These are phyloP conservation scores for Exophiala calicioides DNA, from an alignment of 2,329 filamentous ascomycete genomes.

Conservation along the genomic window DNA sequence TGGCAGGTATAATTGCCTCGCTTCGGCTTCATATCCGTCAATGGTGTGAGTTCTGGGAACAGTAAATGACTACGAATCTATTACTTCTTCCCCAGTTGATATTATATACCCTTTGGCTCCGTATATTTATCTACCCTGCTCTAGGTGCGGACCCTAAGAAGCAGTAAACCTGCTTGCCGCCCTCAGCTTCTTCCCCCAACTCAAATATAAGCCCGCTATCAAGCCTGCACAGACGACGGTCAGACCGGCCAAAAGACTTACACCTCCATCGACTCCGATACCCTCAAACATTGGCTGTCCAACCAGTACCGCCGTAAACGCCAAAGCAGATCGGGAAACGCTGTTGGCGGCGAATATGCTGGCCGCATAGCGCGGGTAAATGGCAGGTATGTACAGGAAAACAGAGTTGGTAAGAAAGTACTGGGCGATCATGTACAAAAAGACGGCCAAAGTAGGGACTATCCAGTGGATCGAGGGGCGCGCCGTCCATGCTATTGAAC, in stretches of 20 bases:
- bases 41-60: too few relatives aligned
- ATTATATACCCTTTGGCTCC: neutral
- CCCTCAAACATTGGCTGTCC: conserved; percentile 33
- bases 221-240: conserved; percentile 28
- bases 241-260: conserved; percentile 39
- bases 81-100: too few relatives aligned
- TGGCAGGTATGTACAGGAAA: conserved; percentile 42
- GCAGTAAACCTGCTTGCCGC: conserved; percentile 5
- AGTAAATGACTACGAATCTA: too few relatives aligned
- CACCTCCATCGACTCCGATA: conserved; percentile 33
- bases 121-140: too few relatives aligned
- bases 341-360: conserved; percentile 39
- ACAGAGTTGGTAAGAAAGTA: conserved; percentile 9
- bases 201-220: conserved; percentile 5
- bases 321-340: conserved; percentile 32
- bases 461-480: conserved; percentile 43
- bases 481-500: conserved; percentile 62
- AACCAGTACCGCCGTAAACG: conserved; percentile 38
- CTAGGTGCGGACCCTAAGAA: too few relatives aligned
- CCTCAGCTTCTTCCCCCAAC: conserved; percentile 10
- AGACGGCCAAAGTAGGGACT: conserved; percentile 41
- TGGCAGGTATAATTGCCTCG: too few relatives aligned
- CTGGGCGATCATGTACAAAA: conserved; percentile 37
- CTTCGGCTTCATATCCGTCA: too few relatives aligned
- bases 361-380: conserved; percentile 39